These are phyloP conservation scores for Xylaria hypoxylon DNA, from an alignment of 2,329 filamentous ascomycete species.

Conservation along the genomic window DNA sequence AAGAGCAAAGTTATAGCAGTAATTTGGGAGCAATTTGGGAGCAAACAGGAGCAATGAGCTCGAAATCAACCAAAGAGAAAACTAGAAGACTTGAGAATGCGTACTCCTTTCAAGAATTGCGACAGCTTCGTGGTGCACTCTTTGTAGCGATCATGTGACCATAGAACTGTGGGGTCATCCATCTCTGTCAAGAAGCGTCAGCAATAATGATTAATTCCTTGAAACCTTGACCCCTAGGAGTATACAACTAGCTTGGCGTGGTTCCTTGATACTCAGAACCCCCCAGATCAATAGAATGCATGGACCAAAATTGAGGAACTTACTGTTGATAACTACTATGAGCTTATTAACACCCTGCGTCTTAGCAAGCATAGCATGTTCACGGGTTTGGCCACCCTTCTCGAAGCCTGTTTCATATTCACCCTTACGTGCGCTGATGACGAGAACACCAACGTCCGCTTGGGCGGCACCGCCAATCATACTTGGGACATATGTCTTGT, in stretches of 20 bases:
- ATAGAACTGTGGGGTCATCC: constrained; percentile 96
- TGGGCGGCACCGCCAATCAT: constrained; percentile 98
- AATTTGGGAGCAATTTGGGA: no score
- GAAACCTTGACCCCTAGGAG: background rate
- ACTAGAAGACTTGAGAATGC: constrained; percentile 3
- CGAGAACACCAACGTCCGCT: constrained; percentile 92
- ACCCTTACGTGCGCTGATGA: constrained; percentile 96
- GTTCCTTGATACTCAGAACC: background rate
- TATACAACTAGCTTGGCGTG: background rate
- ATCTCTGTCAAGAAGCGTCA: constrained; percentile 67
- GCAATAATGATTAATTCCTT: background rate
- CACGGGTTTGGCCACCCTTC: constrained; percentile 91
- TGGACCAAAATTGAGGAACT: constrained; percentile 9
- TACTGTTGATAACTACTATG: constrained; percentile 88
- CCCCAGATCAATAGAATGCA: background rate
- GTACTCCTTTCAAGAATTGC: constrained; percentile 81
- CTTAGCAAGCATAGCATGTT: constrained; percentile 97
- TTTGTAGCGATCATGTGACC: constrained; percentile 91
- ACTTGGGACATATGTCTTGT: constrained; percentile 97
- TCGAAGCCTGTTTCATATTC: constrained; percentile 99
- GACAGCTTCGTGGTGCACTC: constrained; percentile 92
- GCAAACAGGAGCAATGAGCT: background rate
- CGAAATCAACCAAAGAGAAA: background rate
- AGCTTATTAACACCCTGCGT: constrained; percentile 98
- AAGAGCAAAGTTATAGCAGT: background rate